A percentile compares a stretch with the other conserved stretches of the same genome.
These are phyloP conservation scores for Phyllostachys edulis DNA, from an alignment of 176 grass and related monocot species.

Conservation along the genomic window DNA sequence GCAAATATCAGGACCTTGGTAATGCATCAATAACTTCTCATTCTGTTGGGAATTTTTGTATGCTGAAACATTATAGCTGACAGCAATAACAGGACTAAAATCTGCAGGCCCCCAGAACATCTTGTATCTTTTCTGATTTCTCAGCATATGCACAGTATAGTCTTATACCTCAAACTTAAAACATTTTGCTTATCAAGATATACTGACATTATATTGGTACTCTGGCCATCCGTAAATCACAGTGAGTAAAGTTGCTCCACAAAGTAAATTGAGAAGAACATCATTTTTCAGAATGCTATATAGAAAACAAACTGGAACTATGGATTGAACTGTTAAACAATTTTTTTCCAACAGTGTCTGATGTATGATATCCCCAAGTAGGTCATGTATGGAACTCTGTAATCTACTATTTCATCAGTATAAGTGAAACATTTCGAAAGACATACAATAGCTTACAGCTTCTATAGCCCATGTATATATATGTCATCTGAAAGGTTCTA, in stretches of 20 bases:
- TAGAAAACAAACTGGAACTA: constrained; percentile 29
- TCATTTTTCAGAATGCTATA: background rate
- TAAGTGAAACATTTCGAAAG: constrained; percentile 31
- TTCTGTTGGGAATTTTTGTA: background rate
- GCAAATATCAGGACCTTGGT: background rate
- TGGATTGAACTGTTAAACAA: constrained; percentile 34
- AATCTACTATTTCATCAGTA: constrained; percentile 30
- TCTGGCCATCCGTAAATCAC: background rate
- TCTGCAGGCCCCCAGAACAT: background rate
- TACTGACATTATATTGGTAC: background rate
- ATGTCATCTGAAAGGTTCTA: constrained; percentile 95
- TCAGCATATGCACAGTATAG: background rate
- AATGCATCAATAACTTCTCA: background rate
- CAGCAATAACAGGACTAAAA: background rate
- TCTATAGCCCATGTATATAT: constrained; percentile 37
- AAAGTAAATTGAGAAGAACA: constrained; percentile 17
- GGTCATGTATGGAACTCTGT: constrained; percentile 29
- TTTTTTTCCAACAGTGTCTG: background rate
- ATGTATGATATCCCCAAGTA: constrained; percentile 30
- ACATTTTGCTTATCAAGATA: constrained; percentile 21
- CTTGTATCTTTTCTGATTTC: constrained; percentile 4
- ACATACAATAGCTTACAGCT: constrained; percentile 49
- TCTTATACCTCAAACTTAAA: background rate
- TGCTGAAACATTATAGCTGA: constrained; percentile 3
- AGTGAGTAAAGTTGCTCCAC: background rate